Base-by-base conservation (phyloP, 2,329 filamentous ascomycete species). In the Talaromyces verruculosus region DNA sequence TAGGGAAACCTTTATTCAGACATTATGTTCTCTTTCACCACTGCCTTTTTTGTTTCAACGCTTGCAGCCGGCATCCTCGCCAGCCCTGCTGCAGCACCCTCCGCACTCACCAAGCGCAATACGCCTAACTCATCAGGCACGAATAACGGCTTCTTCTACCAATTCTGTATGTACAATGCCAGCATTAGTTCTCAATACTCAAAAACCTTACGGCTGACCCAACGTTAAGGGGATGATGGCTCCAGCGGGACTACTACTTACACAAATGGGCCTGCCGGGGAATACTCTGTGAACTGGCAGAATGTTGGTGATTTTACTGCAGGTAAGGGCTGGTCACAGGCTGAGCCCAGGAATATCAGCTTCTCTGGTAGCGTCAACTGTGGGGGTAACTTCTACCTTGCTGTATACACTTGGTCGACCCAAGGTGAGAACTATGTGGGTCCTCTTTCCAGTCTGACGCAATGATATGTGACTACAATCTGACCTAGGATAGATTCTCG, bases 391-490 rank as follows among this genome's bases (percentile, higher is more conserved):
- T 37, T 37, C 53, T 58, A 58, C 53, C 53, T 58, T 39, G 33
- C 53, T 58, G 53, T 58, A 58, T 58, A 58, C n/a, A 58, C 53
- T 22, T 58, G 53, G 53, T 58, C 53, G 2, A 39, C 30, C 33
- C 19, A 19, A 7, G 53, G 53, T 33, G 53, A 58, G 53, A 58
- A 57, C 17, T 57, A 57, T 19, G 51, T 57, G 35, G 11, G 51
- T 35, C 28, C 8, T 57, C 17, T 53, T 17, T 19, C n/a, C 3
- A 35, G 33, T 22, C 51, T 35, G 10, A 37, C 28, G 15, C 51
- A 35, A 57, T 57, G 28, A 57, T 35, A 57, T 57, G 33, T 35
- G 51, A 55, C 5, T 10, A 7, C 30, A 37, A 35, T 57, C 51
- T 57, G 28, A 57, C n/a, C 51, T 11, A 6, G 28, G 30, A 58